phyloP scores from a whole-genome alignment of 306 rosid species.

The Delonix regia region DNA sequence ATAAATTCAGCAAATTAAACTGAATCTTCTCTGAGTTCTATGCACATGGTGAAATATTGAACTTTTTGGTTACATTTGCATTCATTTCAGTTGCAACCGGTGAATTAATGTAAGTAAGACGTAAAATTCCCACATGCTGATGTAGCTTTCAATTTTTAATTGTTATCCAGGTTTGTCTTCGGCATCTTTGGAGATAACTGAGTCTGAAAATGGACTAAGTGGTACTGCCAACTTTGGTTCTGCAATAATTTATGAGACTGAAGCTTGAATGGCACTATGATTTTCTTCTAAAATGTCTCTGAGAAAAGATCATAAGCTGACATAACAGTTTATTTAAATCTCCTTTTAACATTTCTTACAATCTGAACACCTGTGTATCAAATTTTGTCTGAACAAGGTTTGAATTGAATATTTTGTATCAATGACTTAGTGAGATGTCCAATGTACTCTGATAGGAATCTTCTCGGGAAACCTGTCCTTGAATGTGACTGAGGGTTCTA shows the following conservation, averaged over 20 bases:
- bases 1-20: neutral
- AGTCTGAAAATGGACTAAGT: conserved; percentile 57
- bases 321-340: neutral
- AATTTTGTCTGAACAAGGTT: neutral
- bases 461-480: conserved; percentile 87
- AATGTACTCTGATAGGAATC: conserved; percentile 50
- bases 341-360: neutral
- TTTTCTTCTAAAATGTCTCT: neutral
- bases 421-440: neutral
- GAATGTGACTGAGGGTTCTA: conserved; percentile 64
- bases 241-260: neutral
- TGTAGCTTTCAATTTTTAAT: conserved; percentile 7
- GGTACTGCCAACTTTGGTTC: conserved; percentile 34
- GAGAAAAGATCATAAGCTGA: neutral
- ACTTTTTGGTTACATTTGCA: neutral
- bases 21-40: neutral
- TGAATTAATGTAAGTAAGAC: neutral
- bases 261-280: neutral
- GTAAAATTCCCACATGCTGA: neutral
- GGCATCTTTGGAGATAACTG: conserved; percentile 81
- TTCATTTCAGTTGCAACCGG: neutral
- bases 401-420: neutral
- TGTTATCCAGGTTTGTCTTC: conserved; percentile 76
- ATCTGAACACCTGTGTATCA: neutral
- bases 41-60: neutral